phyloP scores from a whole-genome alignment of 495 filamentous ascomycete genomes.

The Trichocladium uniseriatum region DNA sequence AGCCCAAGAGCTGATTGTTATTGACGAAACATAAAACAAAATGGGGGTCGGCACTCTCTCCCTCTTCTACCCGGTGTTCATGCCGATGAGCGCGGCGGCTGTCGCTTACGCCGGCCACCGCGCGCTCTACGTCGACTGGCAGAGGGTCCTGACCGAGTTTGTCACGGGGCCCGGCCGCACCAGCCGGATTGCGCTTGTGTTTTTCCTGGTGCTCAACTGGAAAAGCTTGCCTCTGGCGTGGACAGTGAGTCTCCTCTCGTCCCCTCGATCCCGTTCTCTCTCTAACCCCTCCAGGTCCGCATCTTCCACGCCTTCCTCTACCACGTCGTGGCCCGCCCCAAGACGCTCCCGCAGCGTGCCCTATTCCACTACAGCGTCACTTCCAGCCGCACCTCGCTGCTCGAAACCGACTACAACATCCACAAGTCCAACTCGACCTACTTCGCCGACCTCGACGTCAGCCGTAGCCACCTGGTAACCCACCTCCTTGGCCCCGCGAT shows the following conservation, averaged over 20 bases:
- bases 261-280: background rate
- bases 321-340: conserved; percentile 42
- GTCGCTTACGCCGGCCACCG: conserved; percentile 35
- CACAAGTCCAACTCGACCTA: conserved; percentile 83
- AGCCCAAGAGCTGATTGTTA: background rate
- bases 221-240: conserved; percentile 69
- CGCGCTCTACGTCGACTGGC: conserved; percentile 28
- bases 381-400: conserved; percentile 46
- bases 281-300: conserved; percentile 41
- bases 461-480: conserved; percentile 51
- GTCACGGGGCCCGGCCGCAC: conserved; percentile 43
- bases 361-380: conserved; percentile 60
- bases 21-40: background rate
- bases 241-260: conserved; percentile 46
- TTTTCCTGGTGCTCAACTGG: conserved; percentile 51
- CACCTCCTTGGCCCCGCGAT: conserved; percentile 46
- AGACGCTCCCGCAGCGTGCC: conserved; percentile 36
- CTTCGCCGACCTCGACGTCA: conserved; percentile 71
- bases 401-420: conserved; percentile 73
- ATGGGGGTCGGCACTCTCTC: conserved; percentile 38
- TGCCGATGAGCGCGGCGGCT: conserved; percentile 27
- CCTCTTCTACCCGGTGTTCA: conserved; percentile 30
- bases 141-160: conserved; percentile 27
- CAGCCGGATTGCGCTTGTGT: conserved; percentile 39
- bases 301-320: conserved; percentile 52